These are phyloP conservation scores for Calycina herbarum DNA, from an alignment of 2,329 filamentous ascomycete genomes.

Conservation along the genomic window DNA sequence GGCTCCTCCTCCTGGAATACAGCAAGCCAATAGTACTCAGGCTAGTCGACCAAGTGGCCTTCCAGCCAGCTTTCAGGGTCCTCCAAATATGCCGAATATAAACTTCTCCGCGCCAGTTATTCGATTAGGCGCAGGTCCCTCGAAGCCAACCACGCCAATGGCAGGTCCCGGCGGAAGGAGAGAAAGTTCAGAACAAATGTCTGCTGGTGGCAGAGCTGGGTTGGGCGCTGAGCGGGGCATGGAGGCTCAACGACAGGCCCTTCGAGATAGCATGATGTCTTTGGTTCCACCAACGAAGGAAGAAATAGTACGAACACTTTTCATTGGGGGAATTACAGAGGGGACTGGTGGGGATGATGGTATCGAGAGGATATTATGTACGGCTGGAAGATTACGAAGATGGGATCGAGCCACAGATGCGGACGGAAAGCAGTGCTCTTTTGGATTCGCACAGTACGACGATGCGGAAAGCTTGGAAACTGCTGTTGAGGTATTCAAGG, in stretches of 20 bases:
- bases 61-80: conserved; percentile 82
- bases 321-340: conserved; percentile 82
- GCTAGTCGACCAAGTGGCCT: conserved; percentile 79
- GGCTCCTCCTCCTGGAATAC: conserved; percentile 74
- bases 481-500: conserved; percentile 80
- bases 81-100: conserved; percentile 92
- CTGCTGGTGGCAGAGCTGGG: conserved; percentile 41
- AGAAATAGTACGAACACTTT: conserved; percentile 88
- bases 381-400: conserved; percentile 76
- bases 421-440: conserved; percentile 79
- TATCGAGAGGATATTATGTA: conserved; percentile 73
- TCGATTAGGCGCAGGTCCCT: conserved; percentile 76
- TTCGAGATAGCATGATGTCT: conserved; percentile 68
- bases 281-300: conserved; percentile 82
- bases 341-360: conserved; percentile 74
- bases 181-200: conserved; percentile 45
- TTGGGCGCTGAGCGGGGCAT: conserved; percentile 47
- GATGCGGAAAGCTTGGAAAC: conserved; percentile 84
- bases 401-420: conserved; percentile 78
- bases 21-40: conserved; percentile 71
- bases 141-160: conserved; percentile 54
- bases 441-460: conserved; percentile 95
- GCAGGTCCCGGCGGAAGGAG: conserved; percentile 46
- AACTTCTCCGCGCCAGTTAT: conserved; percentile 98
- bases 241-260: conserved; percentile 65